Conservation (phyloP, 1,139 yeast genomes). For the Geotrichum siamense region DNA sequence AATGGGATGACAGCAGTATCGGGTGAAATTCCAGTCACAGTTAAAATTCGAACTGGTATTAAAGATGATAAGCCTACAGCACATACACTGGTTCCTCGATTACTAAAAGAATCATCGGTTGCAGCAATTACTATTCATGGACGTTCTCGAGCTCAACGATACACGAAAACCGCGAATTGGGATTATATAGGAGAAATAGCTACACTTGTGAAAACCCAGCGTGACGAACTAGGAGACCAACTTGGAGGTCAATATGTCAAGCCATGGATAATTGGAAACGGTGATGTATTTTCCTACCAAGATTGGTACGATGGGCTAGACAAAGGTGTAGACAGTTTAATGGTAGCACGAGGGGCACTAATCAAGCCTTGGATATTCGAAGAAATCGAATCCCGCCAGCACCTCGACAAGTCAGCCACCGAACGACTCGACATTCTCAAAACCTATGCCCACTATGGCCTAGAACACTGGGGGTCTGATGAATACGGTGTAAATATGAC, state of each 20-base stretch:
- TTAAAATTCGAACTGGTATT: conserved; percentile 88
- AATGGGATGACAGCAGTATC: conserved; percentile 85
- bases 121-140: conserved; percentile 95
- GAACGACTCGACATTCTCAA: conserved; percentile 75
- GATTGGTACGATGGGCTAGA: conserved; percentile 82
- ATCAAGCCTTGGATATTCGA: conserved; percentile 99
- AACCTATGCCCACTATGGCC: conserved; percentile 67
- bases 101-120: conserved; percentile 70
- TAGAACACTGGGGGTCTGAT: conserved; percentile 98
- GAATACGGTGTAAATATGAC: conserved; percentile 86
- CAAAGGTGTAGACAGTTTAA: conserved; percentile 74
- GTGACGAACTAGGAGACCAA: conserved; percentile 40
- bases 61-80: conserved; percentile 85
- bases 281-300: conserved; percentile 78
- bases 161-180: conserved; percentile 92
- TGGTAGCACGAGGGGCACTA: conserved; percentile 97
- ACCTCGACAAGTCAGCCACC: conserved; percentile 80
- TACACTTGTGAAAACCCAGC: conserved; percentile 49
- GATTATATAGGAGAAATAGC: conserved; percentile 75
- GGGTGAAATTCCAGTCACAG: conserved; percentile 85
- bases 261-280: conserved; percentile 70
- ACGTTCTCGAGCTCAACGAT: conserved; percentile 91
- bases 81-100: conserved; percentile 56
- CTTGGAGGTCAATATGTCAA: conserved; percentile 34
- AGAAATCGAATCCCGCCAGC: conserved; percentile 83